Evolutionary conservation across 2,329 filamentous ascomycete genomes (phyloP), one percentile per base, ranked within the genome.

Genomic region (Arachnomyces sp.): DNA sequence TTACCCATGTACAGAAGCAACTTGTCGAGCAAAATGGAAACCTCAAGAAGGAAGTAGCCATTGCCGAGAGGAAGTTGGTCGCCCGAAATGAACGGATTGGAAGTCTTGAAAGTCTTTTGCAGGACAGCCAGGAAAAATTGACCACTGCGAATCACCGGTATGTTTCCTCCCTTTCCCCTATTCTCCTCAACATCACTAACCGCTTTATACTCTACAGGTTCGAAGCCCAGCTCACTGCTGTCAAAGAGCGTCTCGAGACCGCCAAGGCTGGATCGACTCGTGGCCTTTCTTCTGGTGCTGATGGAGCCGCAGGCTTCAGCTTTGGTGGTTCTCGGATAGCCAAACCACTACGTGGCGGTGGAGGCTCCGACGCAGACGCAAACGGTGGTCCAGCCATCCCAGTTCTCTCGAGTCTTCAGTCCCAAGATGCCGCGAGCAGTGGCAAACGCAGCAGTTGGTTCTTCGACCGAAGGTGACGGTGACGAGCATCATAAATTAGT

Each of bases 41-140:
- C 47, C 73, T 98, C 56, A 98, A 98, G 80, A 96, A 98, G 73
- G 92, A 98, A 67, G 92, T 98, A 40, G 92, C 92, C 40, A 98
- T 98, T 59, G 92, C 92, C 0, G 92, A 98, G 72, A 80, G 92
- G 54, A 98, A 98, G 67, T 74, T 98, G 47, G 93, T 94, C 62
- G 92, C 92, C 16, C 76, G 92, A 53, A 96, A 96, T 59, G 92
- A 98, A 73, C 84, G 92, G 43, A 98, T 98, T 60, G 82, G 93
- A 64, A 93, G 85, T 61, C 72, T 98, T 34, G 92, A 98, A 70
- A 82, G 77, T 57, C 70, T 98, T 57, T 74, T 98, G 54, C 88
- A 94, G 63, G 92, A 98, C 64, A 94, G 87, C 59, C 92, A 98
- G 69, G 92, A 98, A 73, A 98, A 98, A 71, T 77, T 98, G 61